A percentile compares a stretch with the other conserved stretches of the same genome.
phyloP scores from a whole-genome alignment of 1,139 yeast genomes.

The Ashbya aceris region DNA sequence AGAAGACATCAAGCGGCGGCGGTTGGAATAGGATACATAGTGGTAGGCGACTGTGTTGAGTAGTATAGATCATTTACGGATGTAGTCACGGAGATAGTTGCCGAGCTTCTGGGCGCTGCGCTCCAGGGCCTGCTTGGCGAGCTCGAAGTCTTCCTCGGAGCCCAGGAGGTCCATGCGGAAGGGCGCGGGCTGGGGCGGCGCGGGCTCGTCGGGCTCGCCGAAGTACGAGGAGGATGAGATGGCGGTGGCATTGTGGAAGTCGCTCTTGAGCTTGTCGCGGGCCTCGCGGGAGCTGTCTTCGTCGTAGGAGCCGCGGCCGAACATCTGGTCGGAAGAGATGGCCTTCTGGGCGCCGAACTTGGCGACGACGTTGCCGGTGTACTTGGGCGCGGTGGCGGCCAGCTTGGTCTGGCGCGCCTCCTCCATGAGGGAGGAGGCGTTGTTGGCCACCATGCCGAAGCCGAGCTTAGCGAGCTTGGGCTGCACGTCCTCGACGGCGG shows the following conservation, averaged over 20 bases:
- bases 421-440: constrained; percentile 34
- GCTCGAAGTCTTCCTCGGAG: constrained; percentile 73
- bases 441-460: constrained; percentile 69
- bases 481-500: constrained; percentile 48
- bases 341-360: constrained; percentile 88
- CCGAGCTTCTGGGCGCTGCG: constrained; percentile 88
- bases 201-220: constrained; percentile 58
- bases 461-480: constrained; percentile 73
- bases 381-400: constrained; percentile 35
- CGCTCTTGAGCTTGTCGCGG: constrained; percentile 56
- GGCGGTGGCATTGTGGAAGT: constrained; percentile 78
- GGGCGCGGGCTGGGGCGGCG: constrained; percentile 46
- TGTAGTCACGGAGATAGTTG: constrained; percentile 73
- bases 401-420: constrained; percentile 34
- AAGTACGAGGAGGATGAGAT: constrained; percentile 90
- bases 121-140: constrained; percentile 85
- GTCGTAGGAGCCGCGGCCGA: constrained; percentile 82
- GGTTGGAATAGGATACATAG: constrained; percentile 16
- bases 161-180: constrained; percentile 6
- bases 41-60: constrained; percentile 6
- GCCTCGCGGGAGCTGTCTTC: constrained; percentile 76
- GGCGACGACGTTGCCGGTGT: constrained; percentile 63
- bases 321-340: constrained; percentile 88
- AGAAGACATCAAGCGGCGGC: constrained; percentile 27
- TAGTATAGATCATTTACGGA: constrained; percentile 34